Percentiles rank a stretch among this genome's conserved stretches.
Evolutionary conservation across 2,329 filamentous ascomycete genomes (phyloP).

Genomic region (Myriosclerotinia scirpicola): DNA sequence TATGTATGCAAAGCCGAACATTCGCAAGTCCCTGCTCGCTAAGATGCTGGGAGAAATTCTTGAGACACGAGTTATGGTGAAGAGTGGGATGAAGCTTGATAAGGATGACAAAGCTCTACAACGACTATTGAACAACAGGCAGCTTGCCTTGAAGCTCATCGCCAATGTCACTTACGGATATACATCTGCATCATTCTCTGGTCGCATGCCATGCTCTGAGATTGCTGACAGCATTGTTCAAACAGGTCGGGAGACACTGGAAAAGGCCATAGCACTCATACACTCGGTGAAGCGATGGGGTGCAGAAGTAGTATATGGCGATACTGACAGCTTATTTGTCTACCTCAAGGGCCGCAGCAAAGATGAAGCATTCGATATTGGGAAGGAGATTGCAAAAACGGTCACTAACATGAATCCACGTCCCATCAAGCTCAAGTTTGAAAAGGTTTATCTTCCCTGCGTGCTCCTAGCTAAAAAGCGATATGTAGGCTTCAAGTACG

Average conservation of each 20-base stretch:
- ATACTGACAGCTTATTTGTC: slow-evolving; percentile 94
- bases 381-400: slow-evolving; percentile 83
- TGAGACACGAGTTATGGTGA: slow-evolving; percentile 96
- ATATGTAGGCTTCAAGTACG: slow-evolving; percentile 98
- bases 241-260: slow-evolving; percentile 89
- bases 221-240: slow-evolving; percentile 98
- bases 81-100: slow-evolving; percentile 92
- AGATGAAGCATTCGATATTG: slow-evolving; percentile 88
- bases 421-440: slow-evolving; percentile 94
- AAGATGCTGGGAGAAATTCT: slow-evolving; percentile 97
- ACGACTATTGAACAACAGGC: slow-evolving; percentile 85
- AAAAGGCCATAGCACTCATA: slow-evolving; percentile 89
- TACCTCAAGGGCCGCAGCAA: slow-evolving; percentile 83
- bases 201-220: slow-evolving; percentile 95
- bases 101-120: slow-evolving; percentile 85
- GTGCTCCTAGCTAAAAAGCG: slow-evolving; percentile 94
- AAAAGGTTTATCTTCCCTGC: slow-evolving; percentile 97
- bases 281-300: slow-evolving; percentile 86
- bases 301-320: slow-evolving; percentile 96
- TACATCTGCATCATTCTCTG: slow-evolving; percentile 93
- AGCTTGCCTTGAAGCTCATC: slow-evolving; percentile 89
- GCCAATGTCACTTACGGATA: slow-evolving; percentile 99
- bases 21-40: slow-evolving; percentile 86
- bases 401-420: slow-evolving; percentile 88
- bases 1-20: slow-evolving; percentile 84